These are phyloP conservation scores for Saccharomycopsis fodiens DNA, from an alignment of 805 yeast genomes.

Conservation along the genomic window DNA sequence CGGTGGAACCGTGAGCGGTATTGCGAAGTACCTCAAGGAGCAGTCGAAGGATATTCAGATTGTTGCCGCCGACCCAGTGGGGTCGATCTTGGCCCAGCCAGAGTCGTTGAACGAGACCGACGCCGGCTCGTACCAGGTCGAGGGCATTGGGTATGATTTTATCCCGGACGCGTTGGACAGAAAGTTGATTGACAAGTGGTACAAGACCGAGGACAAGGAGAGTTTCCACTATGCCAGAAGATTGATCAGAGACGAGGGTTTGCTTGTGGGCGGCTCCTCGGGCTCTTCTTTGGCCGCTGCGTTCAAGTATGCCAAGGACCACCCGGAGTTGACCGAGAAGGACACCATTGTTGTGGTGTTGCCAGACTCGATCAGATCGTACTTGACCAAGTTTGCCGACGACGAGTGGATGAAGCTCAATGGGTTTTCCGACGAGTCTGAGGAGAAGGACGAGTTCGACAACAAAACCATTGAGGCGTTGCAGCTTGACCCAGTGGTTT, in stretches of 20 bases:
- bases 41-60: slow-evolving; percentile 53
- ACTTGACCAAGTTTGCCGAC: slow-evolving; percentile 79
- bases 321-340: slow-evolving; percentile 54
- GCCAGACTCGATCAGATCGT: slow-evolving; percentile 84
- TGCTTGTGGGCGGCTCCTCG: slow-evolving; percentile 83
- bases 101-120: slow-evolving; percentile 55
- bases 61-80: slow-evolving; percentile 81
- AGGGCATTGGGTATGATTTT: slow-evolving; percentile 88
- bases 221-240: slow-evolving; percentile 76
- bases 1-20: slow-evolving; percentile 87
- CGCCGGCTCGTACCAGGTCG: slow-evolving; percentile 61
- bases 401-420: slow-evolving; percentile 86
- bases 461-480: slow-evolving; percentile 56
- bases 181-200: slow-evolving; percentile 63
- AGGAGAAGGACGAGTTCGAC: slow-evolving; percentile 30
- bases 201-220: slow-evolving; percentile 78
- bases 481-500: slow-evolving; percentile 71
- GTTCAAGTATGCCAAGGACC: slow-evolving; percentile 55
- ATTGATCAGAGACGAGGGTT: slow-evolving; percentile 77
- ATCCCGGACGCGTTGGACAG: slow-evolving; percentile 75
- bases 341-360: slow-evolving; percentile 73
- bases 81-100: slow-evolving; percentile 78
- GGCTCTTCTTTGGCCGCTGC: slow-evolving; percentile 82
- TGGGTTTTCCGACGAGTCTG: slow-evolving; percentile 55
- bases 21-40: slow-evolving; percentile 67